phyloP scores from a whole-genome alignment of 192 early-diverging fungal genomes.

The Kickxella alabastrina region DNA sequence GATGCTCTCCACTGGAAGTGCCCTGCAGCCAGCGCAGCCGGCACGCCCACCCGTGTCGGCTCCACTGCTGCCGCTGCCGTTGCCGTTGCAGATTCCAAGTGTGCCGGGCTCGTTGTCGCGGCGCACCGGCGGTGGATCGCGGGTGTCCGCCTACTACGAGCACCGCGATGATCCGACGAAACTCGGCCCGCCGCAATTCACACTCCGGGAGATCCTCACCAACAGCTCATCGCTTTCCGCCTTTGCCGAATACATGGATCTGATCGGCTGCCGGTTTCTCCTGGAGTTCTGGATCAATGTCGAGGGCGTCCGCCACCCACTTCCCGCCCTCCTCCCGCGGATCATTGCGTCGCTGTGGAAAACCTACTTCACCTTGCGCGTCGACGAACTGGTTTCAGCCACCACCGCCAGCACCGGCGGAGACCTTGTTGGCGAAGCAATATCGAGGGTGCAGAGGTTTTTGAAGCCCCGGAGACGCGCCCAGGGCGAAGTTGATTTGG shows the following conservation, averaged over 20 bases:
- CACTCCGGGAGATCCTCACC: conserved; percentile 59
- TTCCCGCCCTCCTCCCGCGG: conserved; percentile 14
- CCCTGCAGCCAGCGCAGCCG: neutral
- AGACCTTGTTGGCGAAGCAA: conserved; percentile 20
- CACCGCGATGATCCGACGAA: conserved; percentile 40
- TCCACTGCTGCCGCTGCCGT: neutral
- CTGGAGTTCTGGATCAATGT: conserved; percentile 75
- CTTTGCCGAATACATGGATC: conserved; percentile 81
- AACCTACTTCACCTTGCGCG: conserved; percentile 49
- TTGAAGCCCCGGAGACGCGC: conserved; percentile 24
- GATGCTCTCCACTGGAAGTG: conserved; percentile 23
- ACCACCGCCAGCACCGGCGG: too few relatives aligned
- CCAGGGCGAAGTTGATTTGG: conserved; percentile 11
- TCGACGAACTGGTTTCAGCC: conserved; percentile 35
- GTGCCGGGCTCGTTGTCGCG: too few relatives aligned
- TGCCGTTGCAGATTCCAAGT: neutral
- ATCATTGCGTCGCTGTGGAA: conserved; percentile 49
- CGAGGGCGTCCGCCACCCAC: conserved; percentile 54
- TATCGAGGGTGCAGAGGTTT: conserved; percentile 31
- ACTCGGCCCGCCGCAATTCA: conserved; percentile 50
- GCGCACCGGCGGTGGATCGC: conserved; percentile 5
- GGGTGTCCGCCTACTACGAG: conserved; percentile 46
- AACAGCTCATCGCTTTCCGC: conserved; percentile 64
- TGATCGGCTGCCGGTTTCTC: conserved; percentile 56
- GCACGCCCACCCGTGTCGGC: neutral